A percentile compares a stretch with the other conserved stretches of the same genome.
Evolutionary conservation across 306 rosid species (phyloP).

Genomic region (Mimosa pudica): DNA sequence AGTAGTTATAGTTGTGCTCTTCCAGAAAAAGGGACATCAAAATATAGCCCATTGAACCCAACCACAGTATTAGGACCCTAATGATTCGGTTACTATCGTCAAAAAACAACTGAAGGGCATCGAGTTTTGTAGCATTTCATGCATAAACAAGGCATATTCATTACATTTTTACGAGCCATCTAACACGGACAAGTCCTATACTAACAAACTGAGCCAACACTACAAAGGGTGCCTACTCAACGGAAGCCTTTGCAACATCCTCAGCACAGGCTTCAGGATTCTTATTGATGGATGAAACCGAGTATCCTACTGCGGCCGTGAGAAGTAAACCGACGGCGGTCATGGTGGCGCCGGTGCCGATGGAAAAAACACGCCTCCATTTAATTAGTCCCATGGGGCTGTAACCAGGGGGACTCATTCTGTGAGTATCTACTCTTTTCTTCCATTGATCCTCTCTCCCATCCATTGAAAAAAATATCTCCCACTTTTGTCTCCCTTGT

Average conservation of each 20-base stretch:
- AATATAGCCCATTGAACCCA: neutral
- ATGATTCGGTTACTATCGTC: neutral
- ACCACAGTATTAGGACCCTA: neutral
- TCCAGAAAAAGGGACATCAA: neutral
- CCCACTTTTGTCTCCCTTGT: conserved; percentile 28
- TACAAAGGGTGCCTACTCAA: neutral
- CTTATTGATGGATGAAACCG: conserved; percentile 20
- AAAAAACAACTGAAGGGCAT: neutral
- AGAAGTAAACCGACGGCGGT: conserved; percentile 49
- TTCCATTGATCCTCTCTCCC: neutral
- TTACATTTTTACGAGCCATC: neutral
- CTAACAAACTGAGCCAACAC: neutral
- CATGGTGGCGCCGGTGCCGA: conserved; percentile 38
- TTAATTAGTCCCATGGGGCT: neutral
- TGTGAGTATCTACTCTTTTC: neutral
- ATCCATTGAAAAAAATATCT: neutral
- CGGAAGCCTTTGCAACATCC: neutral
- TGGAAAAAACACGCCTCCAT: conserved; percentile 42
- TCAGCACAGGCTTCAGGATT: neutral
- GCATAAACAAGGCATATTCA: neutral
- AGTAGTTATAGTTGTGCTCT: neutral
- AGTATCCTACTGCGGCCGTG: conserved; percentile 18
- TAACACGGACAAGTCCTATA: neutral
- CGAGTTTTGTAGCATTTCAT: neutral
- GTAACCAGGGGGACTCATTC: conserved; percentile 1